Evolutionary conservation across 2,329 filamentous ascomycete species (phyloP).

Genomic region (Ophiostoma novo-ulmi): DNA sequence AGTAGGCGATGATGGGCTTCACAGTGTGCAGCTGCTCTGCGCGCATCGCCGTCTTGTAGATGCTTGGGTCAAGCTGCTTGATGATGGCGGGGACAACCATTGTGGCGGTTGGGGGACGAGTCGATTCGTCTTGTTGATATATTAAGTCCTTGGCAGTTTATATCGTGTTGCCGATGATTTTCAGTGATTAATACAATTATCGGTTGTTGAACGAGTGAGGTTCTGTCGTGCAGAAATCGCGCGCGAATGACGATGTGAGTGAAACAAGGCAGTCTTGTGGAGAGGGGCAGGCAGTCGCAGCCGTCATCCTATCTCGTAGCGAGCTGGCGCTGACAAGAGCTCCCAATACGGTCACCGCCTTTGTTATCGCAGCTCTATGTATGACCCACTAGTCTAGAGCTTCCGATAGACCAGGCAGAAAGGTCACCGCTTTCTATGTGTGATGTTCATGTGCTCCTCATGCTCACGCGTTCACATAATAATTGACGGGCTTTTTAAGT

Average conservation of each 20-base stretch:
- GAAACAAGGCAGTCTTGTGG: constrained; percentile 15
- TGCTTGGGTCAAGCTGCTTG: constrained; percentile 70
- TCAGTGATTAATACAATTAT: not conserved
- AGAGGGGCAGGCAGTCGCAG: not conserved
- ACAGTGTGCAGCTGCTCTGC: constrained; percentile 77
- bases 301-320: not conserved
- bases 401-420: constrained; percentile 5
- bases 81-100: constrained; percentile 76
- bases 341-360: not conserved
- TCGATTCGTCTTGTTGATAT: not conserved
- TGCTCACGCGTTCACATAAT: not conserved
- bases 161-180: not conserved
- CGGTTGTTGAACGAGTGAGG: not conserved
- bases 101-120: constrained; percentile 26
- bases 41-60: constrained; percentile 68
- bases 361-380: not conserved
- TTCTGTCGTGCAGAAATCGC: not conserved
- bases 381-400: not conserved
- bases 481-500: not conserved
- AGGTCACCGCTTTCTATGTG: not conserved
- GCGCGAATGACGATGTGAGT: constrained; percentile 4
- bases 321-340: constrained; percentile 8
- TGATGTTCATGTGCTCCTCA: not conserved
- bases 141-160: not conserved
- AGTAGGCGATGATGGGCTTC: constrained; percentile 88